Base-by-base conservation (phyloP, 192 early-diverging fungal species). In the Coemansia sp. region DNA sequence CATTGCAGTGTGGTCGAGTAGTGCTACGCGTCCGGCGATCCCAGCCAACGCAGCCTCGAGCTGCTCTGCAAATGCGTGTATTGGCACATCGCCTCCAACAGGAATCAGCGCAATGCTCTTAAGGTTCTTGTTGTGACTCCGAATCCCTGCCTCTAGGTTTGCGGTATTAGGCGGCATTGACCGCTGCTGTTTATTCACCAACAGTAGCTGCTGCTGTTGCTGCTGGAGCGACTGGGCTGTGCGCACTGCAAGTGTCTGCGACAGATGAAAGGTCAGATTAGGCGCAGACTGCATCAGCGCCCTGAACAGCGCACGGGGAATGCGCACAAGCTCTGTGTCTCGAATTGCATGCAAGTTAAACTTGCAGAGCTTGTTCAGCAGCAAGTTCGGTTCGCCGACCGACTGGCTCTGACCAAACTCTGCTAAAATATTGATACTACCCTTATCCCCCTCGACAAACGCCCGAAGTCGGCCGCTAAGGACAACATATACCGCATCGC, bases 321-420 rank as follows among this genome's bases (percentile, higher is more conserved):
- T 91, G 12, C 96, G 86, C 21, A 94, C 94, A 23, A 98, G 85
- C 78, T 99, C 96, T 0, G 94, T 89, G 69, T 98, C 97, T 47
- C 97, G 89, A 64, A 99, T 99, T 2, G 97, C 97, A 64, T 99
- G 96, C 24, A 98, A 81, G 5, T 94, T 99, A 21, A 88, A 89
- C 19, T 85, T 85, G 49, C 91, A 87, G 3, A 86, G 85, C 12
- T 83, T 76, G 26, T 77, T 84, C 67, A 85, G 89, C 38, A 99
- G 74, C 10, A 98, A 90, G 64, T 95, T 95, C 21, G 95, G 78
- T 73, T 99, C 97, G 50, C 97, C 97, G 1, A 99, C 88, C 25
- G 91, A 93, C 58, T 99, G 93, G 28, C 94, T 93, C 60, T 95
- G 94, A 38, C 96, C 95, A 63, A 89, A 94, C 82, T 99, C 97